These are phyloP conservation scores for Solanum rostratum DNA, from an alignment of 257 asterid species.

Conservation along the genomic window DNA sequence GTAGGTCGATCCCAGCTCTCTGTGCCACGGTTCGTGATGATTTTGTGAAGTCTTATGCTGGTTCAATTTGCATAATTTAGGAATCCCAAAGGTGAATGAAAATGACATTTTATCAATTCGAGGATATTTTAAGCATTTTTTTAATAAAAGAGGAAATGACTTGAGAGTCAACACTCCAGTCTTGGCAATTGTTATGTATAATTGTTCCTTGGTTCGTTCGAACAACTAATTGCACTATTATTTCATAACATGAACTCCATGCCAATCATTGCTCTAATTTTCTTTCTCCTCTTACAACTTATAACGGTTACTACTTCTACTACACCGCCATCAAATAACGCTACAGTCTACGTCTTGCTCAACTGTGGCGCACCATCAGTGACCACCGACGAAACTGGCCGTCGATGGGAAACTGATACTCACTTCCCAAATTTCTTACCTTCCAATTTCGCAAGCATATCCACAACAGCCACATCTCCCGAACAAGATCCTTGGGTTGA, in stretches of 20 bases:
- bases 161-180: not conserved
- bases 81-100: too few species aligned
- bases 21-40: slow-evolving; percentile 20
- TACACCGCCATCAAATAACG: not conserved
- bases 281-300: not conserved
- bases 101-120: too few species aligned
- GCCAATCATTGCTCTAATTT: not conserved
- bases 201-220: not conserved
- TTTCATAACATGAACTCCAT: not conserved
- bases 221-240: not conserved
- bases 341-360: slow-evolving; percentile 30
- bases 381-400: not conserved
- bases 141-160: not conserved
- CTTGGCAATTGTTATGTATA: not conserved
- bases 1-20: slow-evolving; percentile 22
- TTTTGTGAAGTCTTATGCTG: slow-evolving; percentile 22
- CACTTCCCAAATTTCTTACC: slow-evolving; percentile 11
- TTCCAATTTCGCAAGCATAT: not conserved
- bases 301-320: not conserved
- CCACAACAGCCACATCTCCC: slow-evolving; percentile 4
- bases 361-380: slow-evolving; percentile 26
- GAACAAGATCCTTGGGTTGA: not conserved
- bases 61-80: too few species aligned
- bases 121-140: too few species aligned
- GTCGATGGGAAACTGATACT: slow-evolving; percentile 36